These are phyloP conservation scores for Boletus eberwhitei DNA, from an alignment of 768 basidiomycete genomes.

Conservation along the genomic window DNA sequence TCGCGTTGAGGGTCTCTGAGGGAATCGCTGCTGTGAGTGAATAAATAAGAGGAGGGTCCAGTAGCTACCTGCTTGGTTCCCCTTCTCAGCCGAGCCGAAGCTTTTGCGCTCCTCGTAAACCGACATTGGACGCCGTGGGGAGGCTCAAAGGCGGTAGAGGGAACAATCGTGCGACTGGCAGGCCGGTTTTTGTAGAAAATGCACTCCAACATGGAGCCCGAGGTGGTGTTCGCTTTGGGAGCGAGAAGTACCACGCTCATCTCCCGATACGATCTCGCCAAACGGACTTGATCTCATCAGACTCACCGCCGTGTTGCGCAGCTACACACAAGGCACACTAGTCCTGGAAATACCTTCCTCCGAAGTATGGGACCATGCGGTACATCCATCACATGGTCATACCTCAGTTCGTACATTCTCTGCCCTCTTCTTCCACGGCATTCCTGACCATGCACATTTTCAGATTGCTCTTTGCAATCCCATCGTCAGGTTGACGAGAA, in stretches of 20 bases:
- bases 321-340: not conserved
- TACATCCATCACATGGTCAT: not conserved
- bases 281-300: not conserved
- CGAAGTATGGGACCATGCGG: not conserved
- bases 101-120: conserved; percentile 16
- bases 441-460: too few relatives aligned
- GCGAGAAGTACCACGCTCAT: not conserved
- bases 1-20: conserved; percentile 1
- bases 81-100: conserved; percentile 23
- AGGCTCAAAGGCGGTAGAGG: not conserved
- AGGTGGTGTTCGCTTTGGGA: not conserved
- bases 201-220: not conserved
- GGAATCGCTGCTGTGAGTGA: not conserved
- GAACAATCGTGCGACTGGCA: not conserved
- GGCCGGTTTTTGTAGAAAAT: conserved; percentile 14
- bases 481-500: too few relatives aligned
- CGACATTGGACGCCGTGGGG: conserved; percentile 16
- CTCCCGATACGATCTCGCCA: not conserved
- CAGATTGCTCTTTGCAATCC: too few relatives aligned
- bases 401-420: too few relatives aligned
- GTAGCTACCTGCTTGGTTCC: conserved; percentile 14
- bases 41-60: not conserved
- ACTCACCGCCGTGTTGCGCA: not conserved
- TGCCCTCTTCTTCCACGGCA: too few relatives aligned
- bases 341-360: not conserved